Conservation (phyloP, 305 asterid species). For the Caryopteris hybrid region DNA sequence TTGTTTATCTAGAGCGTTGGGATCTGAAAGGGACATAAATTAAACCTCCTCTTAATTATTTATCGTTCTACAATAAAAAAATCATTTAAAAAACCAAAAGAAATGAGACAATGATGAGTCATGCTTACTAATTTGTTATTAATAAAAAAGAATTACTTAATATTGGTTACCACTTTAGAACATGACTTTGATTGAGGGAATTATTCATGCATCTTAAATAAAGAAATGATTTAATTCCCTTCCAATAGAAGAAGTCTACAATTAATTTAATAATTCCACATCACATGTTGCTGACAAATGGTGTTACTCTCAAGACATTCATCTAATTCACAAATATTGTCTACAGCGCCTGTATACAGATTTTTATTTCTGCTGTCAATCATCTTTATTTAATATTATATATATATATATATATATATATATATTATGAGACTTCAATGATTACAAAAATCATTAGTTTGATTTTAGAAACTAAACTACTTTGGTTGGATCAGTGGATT, state of each 20-base stretch:
- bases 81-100: too few relatives aligned
- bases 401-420: neutral
- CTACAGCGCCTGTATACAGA: slow-evolving; percentile 33
- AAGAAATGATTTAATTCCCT: slow-evolving; percentile 10
- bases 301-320: slow-evolving; percentile 25
- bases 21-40: too few relatives aligned
- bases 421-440: neutral
- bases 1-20: too few relatives aligned
- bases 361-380: slow-evolving; percentile 11
- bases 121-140: neutral
- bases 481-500: neutral
- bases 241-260: slow-evolving; percentile 17
- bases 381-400: neutral
- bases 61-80: too few relatives aligned
- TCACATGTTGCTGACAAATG: slow-evolving; percentile 43
- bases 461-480: neutral
- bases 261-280: slow-evolving; percentile 13
- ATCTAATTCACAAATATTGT: slow-evolving; percentile 14
- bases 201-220: slow-evolving; percentile 28
- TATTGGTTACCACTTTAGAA: slow-evolving; percentile 19
- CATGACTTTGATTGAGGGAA: slow-evolving; percentile 22
- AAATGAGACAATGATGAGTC: slow-evolving; percentile 9
- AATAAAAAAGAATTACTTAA: neutral
- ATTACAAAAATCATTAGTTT: neutral
- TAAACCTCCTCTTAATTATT: too few relatives aligned